A percentile compares a stretch with the other conserved stretches of the same genome.
These are phyloP conservation scores for Globisporangium cylindrosporum DNA, from an alignment of 352 stramenopile species.

Conservation along the genomic window DNA sequence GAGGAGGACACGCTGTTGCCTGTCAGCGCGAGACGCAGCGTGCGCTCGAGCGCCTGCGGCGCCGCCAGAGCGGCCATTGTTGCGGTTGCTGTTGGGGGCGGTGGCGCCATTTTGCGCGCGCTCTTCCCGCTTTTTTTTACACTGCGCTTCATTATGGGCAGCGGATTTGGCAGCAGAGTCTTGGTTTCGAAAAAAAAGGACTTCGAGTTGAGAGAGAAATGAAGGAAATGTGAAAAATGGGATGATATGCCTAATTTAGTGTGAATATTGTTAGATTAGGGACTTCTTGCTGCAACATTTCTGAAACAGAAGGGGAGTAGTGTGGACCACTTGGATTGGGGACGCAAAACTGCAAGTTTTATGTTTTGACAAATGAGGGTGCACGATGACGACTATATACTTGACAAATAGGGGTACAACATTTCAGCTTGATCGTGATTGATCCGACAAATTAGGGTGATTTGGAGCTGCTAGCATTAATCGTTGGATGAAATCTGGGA, in stretches of 20 bases:
- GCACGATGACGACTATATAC: too few species aligned
- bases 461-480: too few species aligned
- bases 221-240: background rate
- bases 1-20: background rate
- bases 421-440: too few species aligned
- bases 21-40: conserved; percentile 4
- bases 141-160: conserved; percentile 4
- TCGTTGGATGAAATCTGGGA: too few species aligned
- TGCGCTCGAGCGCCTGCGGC: conserved; percentile 1
- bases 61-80: background rate
- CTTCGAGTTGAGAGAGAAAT: background rate
- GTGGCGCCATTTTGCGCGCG: conserved; percentile 14
- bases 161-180: too few species aligned
- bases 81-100: background rate
- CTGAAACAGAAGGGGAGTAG: background rate
- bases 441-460: too few species aligned
- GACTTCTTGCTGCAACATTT: background rate
- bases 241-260: background rate
- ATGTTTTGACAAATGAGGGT: too few species aligned
- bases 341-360: too few species aligned
- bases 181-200: conserved; percentile 8
- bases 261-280: background rate
- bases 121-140: conserved; percentile 7
- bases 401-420: too few species aligned
- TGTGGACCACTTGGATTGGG: background rate